Conservation (phyloP, 192 early-diverging fungal genomes). For the Umbelopsis sp. region DNA sequence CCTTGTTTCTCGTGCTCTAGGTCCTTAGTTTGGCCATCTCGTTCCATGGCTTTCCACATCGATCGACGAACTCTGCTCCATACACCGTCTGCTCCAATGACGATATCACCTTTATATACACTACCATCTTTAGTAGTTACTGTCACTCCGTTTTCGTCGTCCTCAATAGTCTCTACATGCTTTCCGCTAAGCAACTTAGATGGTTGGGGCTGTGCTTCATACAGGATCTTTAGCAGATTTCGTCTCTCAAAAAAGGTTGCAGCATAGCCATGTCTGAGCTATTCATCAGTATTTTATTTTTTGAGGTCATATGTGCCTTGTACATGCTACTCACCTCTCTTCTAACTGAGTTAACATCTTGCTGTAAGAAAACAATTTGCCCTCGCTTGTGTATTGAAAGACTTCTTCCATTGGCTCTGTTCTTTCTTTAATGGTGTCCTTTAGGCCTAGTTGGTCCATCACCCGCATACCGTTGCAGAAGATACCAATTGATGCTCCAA, state of each 20-base stretch:
- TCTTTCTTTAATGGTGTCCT: neutral
- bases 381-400: no score
- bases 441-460: constrained; percentile 39
- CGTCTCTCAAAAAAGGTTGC: neutral
- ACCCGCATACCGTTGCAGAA: constrained; percentile 37
- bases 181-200: constrained; percentile 1
- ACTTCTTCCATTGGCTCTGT: neutral
- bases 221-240: neutral
- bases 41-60: constrained; percentile 13
- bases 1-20: neutral
- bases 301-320: no score
- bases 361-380: neutral
- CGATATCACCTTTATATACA: constrained; percentile 33
- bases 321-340: neutral
- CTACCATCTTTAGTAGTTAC: constrained; percentile 31
- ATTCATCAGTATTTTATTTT: no score
- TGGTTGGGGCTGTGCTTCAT: neutral
- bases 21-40: neutral
- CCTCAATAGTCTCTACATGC: constrained; percentile 25
- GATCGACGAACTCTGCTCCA: constrained; percentile 35
- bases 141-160: constrained; percentile 24
- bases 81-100: constrained; percentile 42
- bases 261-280: neutral
- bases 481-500: constrained; percentile 39
- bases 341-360: neutral